Conservation (phyloP, 2,329 filamentous ascomycete genomes). For the Apiospora koreana region DNA sequence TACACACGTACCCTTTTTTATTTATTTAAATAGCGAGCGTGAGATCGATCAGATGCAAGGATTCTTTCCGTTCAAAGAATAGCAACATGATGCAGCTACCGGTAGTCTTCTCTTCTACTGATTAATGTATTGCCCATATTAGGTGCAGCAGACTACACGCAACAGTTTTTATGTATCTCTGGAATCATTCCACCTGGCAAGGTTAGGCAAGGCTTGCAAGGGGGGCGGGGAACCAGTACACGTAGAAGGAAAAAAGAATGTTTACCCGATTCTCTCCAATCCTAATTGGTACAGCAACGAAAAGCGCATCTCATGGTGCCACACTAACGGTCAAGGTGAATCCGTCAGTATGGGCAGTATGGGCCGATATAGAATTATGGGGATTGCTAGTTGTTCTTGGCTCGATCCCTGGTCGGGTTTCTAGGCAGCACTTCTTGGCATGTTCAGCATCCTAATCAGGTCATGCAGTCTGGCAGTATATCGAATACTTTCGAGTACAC, state of each 20-base stretch:
- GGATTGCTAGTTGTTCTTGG: not conserved
- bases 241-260: not conserved
- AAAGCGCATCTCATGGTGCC: not conserved
- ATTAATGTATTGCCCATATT: no score
- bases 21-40: not conserved
- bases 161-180: no score
- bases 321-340: not conserved
- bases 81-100: not conserved
- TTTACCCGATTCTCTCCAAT: not conserved
- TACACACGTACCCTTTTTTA: no score
- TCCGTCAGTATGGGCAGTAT: slow-evolving; percentile 4
- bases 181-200: not conserved
- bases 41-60: not conserved
- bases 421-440: slow-evolving; percentile 9
- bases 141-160: no score
- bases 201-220: not conserved
- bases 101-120: no score
- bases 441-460: not conserved
- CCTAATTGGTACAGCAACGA: not conserved
- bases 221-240: not conserved
- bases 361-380: not conserved
- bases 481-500: no score
- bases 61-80: not conserved
- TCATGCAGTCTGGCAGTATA: not conserved
- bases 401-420: not conserved